Evolutionary conservation across 2,329 filamentous ascomycete genomes (phyloP).

Genomic region (Aspergillus calidoustus): DNA sequence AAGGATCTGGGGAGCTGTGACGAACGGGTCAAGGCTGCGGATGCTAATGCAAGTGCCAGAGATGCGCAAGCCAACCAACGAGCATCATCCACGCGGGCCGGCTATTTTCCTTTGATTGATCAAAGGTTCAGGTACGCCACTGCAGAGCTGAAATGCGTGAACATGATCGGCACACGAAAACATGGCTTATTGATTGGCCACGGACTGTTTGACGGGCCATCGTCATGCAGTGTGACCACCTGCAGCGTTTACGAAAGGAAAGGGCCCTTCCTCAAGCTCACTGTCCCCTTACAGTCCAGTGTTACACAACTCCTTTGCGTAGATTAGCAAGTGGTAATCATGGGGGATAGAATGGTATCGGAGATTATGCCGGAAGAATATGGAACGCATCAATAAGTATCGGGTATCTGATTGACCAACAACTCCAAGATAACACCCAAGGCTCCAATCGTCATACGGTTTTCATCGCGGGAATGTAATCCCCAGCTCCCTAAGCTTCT

Average conservation of each 20-base stretch:
- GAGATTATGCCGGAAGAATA: neutral
- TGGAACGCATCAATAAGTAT: neutral
- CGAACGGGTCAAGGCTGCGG: neutral
- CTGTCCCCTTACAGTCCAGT: too few relatives aligned
- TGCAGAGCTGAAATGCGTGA: neutral
- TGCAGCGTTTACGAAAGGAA: too few relatives aligned
- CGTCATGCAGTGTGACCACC: neutral
- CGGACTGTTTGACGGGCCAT: neutral
- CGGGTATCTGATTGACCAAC: neutral
- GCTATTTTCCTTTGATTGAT: neutral
- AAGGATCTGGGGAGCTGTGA: neutral
- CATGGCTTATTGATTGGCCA: neutral
- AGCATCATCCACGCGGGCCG: neutral
- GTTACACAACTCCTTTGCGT: neutral
- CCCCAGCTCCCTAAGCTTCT: conserved; percentile 16
- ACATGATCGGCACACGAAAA: neutral
- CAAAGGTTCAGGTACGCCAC: neutral
- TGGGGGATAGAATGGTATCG: neutral
- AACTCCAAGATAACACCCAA: neutral
- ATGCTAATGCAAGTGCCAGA: neutral
- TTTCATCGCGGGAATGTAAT: conserved; percentile 12
- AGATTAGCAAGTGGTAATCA: neutral
- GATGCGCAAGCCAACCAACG: neutral
- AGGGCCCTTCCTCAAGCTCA: too few relatives aligned
- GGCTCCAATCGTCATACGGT: neutral